Evolutionary conservation across 129 eudicot genomes (phyloP).

Genomic region (Glebionis coronaria): DNA sequence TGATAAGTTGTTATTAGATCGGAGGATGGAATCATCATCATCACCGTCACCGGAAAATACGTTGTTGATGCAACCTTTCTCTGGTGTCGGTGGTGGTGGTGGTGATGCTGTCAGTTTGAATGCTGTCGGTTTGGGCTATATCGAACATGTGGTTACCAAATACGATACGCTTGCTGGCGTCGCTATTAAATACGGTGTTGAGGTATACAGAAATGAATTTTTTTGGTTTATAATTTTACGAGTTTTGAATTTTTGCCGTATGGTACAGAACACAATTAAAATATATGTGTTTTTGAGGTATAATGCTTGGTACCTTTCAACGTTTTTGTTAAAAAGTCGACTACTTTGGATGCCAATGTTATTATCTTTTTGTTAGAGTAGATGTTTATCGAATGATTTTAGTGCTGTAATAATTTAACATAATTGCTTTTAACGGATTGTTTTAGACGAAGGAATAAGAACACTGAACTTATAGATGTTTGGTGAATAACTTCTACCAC

Average conservation of each 20-base stretch:
- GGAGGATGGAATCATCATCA: conserved; percentile 36
- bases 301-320: neutral
- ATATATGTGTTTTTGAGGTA: conserved; percentile 2
- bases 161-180: conserved; percentile 94
- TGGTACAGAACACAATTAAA: too few species aligned
- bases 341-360: too few species aligned
- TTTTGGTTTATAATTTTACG: neutral
- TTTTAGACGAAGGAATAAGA: conserved; percentile 1
- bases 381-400: conserved; percentile 8
- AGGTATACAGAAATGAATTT: conserved; percentile 39
- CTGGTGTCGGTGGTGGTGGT: conserved; percentile 19
- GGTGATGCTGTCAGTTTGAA: conserved; percentile 33
- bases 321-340: neutral
- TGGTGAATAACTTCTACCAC: neutral
- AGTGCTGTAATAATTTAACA: neutral
- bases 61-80: conserved; percentile 23
- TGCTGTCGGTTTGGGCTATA: conserved; percentile 43
- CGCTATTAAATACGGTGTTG: conserved; percentile 95
- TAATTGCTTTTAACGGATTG: neutral
- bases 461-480: neutral
- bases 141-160: conserved; percentile 66
- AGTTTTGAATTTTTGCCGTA: neutral
- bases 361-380: neutral
- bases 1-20: conserved; percentile 8
- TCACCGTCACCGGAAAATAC: conserved; percentile 4